phyloP scores from a whole-genome alignment of 177 flowering plant species.

The Vitis hybrid region DNA sequence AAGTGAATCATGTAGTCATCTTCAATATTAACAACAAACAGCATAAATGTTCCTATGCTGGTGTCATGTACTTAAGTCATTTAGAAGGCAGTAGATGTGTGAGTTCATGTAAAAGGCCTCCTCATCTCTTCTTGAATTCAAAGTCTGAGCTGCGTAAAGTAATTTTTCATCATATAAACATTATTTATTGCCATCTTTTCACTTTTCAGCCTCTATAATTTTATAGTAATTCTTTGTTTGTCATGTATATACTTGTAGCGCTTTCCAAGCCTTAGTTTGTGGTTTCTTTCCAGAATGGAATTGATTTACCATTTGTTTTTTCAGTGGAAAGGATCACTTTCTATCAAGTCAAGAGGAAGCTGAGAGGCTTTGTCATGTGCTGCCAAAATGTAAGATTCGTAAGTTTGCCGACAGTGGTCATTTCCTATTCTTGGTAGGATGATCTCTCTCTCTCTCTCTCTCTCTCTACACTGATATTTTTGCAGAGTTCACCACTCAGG shows the following conservation, averaged over 20 bases:
- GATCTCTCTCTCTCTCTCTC: conserved; percentile 2
- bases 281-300: neutral
- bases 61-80: neutral
- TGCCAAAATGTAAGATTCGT: conserved; percentile 57
- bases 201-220: neutral
- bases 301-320: conserved; percentile 2
- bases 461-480: neutral
- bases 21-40: neutral
- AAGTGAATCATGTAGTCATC: no score
- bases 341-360: conserved; percentile 68
- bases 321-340: conserved; percentile 47
- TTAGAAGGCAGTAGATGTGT: neutral
- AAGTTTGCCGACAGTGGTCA: conserved; percentile 46
- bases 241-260: neutral
- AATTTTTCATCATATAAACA: neutral
- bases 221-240: neutral
- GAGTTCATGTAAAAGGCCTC: neutral
- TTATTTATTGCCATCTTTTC: no score
- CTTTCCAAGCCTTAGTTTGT: neutral
- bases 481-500: neutral
- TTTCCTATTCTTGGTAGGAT: conserved; percentile 58
- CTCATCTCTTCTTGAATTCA: neutral
- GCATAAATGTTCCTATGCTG: neutral
- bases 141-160: neutral
- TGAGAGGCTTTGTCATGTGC: conserved; percentile 40